A percentile compares a stretch with the other conserved stretches of the same genome.
Evolutionary conservation across 2,329 filamentous ascomycete species (phyloP).

Genomic region (Metarhizium rileyi): DNA sequence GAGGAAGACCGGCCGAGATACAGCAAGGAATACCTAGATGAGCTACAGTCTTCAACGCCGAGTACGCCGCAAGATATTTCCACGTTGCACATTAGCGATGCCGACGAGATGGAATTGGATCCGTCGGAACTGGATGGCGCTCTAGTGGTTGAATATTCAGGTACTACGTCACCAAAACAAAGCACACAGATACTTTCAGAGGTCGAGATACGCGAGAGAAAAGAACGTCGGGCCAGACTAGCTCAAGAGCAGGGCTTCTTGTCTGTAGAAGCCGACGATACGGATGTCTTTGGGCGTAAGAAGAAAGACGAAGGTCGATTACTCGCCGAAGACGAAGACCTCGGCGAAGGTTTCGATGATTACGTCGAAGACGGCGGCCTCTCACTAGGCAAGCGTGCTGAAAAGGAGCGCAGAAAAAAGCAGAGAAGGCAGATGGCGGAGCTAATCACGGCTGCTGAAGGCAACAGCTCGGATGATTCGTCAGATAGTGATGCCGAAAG

Average conservation of each 20-base stretch:
- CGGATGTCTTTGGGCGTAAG: slow-evolving; percentile 30
- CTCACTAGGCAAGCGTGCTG: slow-evolving; percentile 67
- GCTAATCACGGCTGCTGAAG: slow-evolving; percentile 73
- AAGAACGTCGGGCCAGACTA: slow-evolving; percentile 73
- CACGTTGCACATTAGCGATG: slow-evolving; percentile 32
- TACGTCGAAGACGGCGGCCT: slow-evolving; percentile 80
- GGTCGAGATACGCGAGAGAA: slow-evolving; percentile 82
- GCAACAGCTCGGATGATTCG: slow-evolving; percentile 48
- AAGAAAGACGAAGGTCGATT: slow-evolving; percentile 65
- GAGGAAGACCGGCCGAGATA: slow-evolving; percentile 70
- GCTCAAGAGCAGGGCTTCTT: slow-evolving; percentile 61
- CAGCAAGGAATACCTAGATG: slow-evolving; percentile 75
- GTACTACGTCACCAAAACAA: slow-evolving; percentile 19
- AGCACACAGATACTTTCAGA: slow-evolving; percentile 61
- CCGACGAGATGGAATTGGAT: slow-evolving; percentile 46
- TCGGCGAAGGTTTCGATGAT: slow-evolving; percentile 87
- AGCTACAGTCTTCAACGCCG: slow-evolving; percentile 78
- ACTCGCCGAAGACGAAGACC: slow-evolving; percentile 78
- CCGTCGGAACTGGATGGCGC: slow-evolving; percentile 53
- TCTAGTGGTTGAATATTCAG: slow-evolving; percentile 47
- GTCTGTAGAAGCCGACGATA: slow-evolving; percentile 51
- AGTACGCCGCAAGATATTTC: slow-evolving; percentile 62
- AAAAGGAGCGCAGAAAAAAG: slow-evolving; percentile 56
- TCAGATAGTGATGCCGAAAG: slow-evolving; percentile 63
- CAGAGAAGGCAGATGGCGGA: slow-evolving; percentile 72